Percentiles rank a stretch among this genome's conserved stretches.
These are phyloP conservation scores for Oxytropis ochrocephala DNA, from an alignment of 306 rosid genomes.

Conservation along the genomic window DNA sequence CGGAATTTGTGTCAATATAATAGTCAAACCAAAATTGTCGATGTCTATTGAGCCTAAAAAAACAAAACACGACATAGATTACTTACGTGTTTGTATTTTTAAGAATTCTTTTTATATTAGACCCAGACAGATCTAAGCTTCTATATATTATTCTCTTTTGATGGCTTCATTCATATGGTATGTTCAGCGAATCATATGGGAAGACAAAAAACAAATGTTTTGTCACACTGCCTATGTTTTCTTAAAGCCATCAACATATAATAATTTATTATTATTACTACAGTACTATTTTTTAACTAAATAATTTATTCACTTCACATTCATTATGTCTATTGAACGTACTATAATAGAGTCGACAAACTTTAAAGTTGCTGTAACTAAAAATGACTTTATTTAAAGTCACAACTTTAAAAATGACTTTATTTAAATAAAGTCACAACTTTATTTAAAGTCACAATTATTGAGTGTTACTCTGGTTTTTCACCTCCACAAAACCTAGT, in stretches of 20 bases:
- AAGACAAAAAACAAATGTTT: background rate
- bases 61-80: background rate
- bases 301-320: no score
- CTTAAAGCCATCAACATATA: background rate
- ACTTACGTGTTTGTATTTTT: background rate
- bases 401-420: no score
- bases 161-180: background rate
- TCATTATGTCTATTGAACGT: no score
- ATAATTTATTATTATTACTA: no score
- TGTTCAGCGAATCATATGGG: background rate
- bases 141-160: background rate
- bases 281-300: no score
- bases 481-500: no score
- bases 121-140: background rate
- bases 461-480: no score
- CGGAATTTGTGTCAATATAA: background rate
- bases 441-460: no score
- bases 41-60: no score
- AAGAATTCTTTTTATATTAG: background rate
- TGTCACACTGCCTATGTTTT: background rate
- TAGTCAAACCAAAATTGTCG: constrained; percentile 1
- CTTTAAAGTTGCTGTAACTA: no score
- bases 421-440: background rate
- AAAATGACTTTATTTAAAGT: no score
- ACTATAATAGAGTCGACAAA: no score